Evolutionary conservation across 1,139 yeast genomes (phyloP).

Genomic region (Pichia sp.): DNA sequence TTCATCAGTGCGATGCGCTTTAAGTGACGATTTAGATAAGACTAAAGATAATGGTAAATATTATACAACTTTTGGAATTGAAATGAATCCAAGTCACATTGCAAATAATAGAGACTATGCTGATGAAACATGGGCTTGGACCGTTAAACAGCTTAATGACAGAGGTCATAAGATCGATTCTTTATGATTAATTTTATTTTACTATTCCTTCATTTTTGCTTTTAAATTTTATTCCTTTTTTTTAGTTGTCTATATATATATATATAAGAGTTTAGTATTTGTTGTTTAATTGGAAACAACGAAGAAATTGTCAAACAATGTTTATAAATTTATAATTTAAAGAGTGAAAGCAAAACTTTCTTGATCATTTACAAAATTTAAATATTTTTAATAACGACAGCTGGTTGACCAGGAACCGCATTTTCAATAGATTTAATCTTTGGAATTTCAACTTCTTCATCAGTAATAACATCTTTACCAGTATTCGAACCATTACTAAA

Average conservation of each 20-base stretch:
- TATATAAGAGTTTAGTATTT: too few species aligned
- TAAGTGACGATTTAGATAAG: slow-evolving; percentile 45
- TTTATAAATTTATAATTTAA: too few species aligned
- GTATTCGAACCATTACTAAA: slow-evolving; percentile 49
- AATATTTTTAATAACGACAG: slow-evolving; percentile 62
- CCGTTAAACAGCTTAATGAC: slow-evolving; percentile 52
- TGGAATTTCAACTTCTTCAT: slow-evolving; percentile 62
- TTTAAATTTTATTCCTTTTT: not conserved
- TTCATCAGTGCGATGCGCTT: slow-evolving; percentile 59
- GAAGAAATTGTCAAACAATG: too few species aligned
- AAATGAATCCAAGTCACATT: slow-evolving; percentile 47
- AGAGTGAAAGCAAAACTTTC: not conserved
- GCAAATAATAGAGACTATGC: slow-evolving; percentile 60
- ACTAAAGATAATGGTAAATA: slow-evolving; percentile 65
- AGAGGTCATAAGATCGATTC: slow-evolving; percentile 37
- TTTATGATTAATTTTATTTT: slow-evolving; percentile 5
- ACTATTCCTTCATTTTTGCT: not conserved
- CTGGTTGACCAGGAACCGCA: slow-evolving; percentile 94
- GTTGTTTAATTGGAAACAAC: too few species aligned
- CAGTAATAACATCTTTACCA: slow-evolving; percentile 64
- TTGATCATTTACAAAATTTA: not conserved
- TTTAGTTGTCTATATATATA: too few species aligned
- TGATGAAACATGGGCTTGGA: slow-evolving; percentile 81
- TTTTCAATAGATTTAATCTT: slow-evolving; percentile 68
- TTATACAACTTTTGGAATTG: slow-evolving; percentile 54